Percentiles rank a stretch among this genome's conserved stretches.
phyloP scores from a whole-genome alignment of 2,329 filamentous ascomycete genomes.

The Colletotrichum cordylinicola region DNA sequence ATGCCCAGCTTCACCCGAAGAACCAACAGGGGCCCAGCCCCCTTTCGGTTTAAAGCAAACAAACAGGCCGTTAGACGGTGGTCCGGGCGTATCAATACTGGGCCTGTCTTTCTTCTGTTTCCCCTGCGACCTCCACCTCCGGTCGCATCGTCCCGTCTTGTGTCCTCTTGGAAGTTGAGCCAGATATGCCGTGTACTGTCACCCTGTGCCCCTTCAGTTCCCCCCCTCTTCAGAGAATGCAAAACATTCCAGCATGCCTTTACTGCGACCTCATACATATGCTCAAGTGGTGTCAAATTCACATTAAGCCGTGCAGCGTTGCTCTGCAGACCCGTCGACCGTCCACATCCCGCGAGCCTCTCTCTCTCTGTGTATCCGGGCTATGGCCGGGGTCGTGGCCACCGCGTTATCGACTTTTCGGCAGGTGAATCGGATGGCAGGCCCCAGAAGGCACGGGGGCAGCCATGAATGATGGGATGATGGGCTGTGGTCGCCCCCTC shows the following conservation, averaged over 20 bases:
- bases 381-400: neutral
- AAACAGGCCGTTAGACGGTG: neutral
- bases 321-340: neutral
- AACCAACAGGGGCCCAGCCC: neutral
- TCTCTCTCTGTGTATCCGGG: neutral
- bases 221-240: neutral
- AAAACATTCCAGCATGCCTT: neutral
- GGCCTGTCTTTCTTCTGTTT: neutral
- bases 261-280: neutral
- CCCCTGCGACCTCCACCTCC: neutral
- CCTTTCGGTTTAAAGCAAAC: neutral
- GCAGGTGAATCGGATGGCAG: conserved; percentile 4
- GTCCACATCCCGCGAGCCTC: neutral
- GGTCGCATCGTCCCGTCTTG: neutral
- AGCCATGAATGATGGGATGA: neutral
- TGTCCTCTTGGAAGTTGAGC: neutral
- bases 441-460: neutral
- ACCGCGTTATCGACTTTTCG: conserved; percentile 15
- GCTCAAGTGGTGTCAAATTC: neutral
- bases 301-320: neutral
- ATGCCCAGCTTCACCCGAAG: conserved; percentile 1
- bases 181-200: neutral
- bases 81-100: conserved; percentile 5
- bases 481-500: neutral
- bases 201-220: neutral